Base-by-base conservation (phyloP, 768 basidiomycete genomes). In the Tremella fuciformis region DNA sequence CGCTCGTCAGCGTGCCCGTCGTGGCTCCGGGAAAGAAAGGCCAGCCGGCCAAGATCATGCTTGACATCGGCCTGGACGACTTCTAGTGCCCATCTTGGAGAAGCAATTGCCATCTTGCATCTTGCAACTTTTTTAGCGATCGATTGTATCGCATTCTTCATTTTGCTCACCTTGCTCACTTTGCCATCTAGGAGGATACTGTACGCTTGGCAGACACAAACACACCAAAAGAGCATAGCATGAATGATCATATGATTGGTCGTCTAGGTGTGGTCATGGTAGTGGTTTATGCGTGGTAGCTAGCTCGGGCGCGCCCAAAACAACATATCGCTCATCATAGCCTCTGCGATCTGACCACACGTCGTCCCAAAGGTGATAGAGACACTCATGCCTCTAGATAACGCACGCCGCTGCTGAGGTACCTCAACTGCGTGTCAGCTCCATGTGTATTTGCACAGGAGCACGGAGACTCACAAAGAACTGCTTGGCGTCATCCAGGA, bases 401-500 rank as follows among this genome's bases (percentile, higher is more conserved):
- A 44, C 49, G 44, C 26, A 71, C 57, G 3, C 69, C 69, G 13
- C 64, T 58, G 41, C 68, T 71, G 40, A 71, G 63, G 40, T 71
- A 71, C 8, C 69, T 40, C 26, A 58, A 57, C 69, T 70, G 38
- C 39, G 1, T 1, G 13, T 50, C 47, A 59, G 39, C 22, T 24
- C 19, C 18, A 37, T 8, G 13, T 18, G 11, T 16, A 18, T 55
- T 25, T 48, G 37, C 18, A 29, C 24, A 56, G 38, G 13, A 3
- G 42, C 42, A 46, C 4, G 42, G 13, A 7, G n/a, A 72, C 71
- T 65, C 64, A 73, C 68, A 26, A 73, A 67, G 58, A 69, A 73
- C 47, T 69, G 68, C 56, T 73, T 73, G 55, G 66, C 58, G 49
- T 73, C 71, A 42, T 73, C 71, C 60, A 73, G 25, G 6, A 73